phyloP scores from a whole-genome alignment of 176 grass and related monocot species.

The Puccinellia tenuiflora region DNA sequence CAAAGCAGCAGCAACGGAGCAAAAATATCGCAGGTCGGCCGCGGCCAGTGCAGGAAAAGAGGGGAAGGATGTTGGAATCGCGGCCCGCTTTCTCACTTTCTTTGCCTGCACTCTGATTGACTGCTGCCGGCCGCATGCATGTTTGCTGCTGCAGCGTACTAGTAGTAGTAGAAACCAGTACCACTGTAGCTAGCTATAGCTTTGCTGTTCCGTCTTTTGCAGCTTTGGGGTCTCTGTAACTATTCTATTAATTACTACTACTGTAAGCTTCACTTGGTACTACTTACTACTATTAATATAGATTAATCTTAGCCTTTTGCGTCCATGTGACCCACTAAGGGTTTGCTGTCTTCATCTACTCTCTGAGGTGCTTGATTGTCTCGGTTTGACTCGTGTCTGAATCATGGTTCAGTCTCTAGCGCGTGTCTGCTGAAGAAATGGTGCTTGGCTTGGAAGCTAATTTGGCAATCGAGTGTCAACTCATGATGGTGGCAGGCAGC shows the following conservation, averaged over 20 bases:
- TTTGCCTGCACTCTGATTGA: neutral
- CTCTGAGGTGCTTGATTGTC: neutral
- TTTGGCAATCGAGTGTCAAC: neutral
- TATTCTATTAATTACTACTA: neutral
- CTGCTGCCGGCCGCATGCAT: neutral
- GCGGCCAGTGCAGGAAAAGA: neutral
- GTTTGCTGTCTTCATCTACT: neutral
- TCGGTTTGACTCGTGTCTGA: neutral
- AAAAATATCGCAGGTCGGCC: neutral
- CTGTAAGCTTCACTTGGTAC: too few species aligned
- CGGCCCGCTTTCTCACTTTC: neutral
- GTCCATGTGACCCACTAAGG: constrained; percentile 1
- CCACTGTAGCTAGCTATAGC: constrained; percentile 21
- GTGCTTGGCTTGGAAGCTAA: constrained; percentile 32
- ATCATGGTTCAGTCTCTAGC: neutral
- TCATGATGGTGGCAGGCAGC: neutral
- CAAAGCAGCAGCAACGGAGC: neutral
- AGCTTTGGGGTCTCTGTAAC: constrained; percentile 34
- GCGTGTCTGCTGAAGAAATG: too few species aligned
- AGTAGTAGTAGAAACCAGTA: neutral
- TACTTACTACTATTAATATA: too few species aligned
- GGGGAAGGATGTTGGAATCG: constrained; percentile 20
- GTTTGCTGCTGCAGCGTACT: neutral
- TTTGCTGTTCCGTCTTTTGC: neutral
- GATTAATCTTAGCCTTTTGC: constrained; percentile 7